Evolutionary conservation across 2,329 filamentous ascomycete genomes (phyloP).

Genomic region (Ascocoryne sarcoides): DNA sequence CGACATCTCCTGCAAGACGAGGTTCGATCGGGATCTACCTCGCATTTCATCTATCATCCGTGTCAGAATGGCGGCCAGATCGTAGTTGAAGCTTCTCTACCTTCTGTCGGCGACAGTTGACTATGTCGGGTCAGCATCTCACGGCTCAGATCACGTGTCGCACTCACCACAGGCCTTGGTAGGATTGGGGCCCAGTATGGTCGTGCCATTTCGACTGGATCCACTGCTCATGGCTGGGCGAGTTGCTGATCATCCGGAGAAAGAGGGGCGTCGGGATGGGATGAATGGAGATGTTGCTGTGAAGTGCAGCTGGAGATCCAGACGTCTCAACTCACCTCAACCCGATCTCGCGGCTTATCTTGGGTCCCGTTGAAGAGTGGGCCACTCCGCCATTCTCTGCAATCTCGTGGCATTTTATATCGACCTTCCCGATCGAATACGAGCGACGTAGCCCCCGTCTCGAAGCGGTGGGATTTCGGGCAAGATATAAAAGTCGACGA

Average conservation of each 20-base stretch:
- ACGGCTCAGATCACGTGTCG: not conserved
- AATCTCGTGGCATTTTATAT: too few relatives aligned
- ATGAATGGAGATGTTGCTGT: too few relatives aligned
- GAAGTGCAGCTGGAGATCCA: too few relatives aligned
- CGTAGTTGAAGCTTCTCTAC: constrained; percentile 1
- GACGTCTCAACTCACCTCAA: too few relatives aligned
- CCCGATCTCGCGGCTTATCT: too few relatives aligned
- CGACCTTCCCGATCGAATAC: too few relatives aligned
- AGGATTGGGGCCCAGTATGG: constrained; percentile 7
- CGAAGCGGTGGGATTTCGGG: too few relatives aligned
- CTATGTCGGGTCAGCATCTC: constrained; percentile 5
- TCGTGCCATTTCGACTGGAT: constrained; percentile 4
- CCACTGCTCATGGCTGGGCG: constrained; percentile 1
- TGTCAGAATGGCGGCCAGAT: not conserved
- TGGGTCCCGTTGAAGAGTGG: too few relatives aligned
- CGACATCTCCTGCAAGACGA: constrained; percentile 29
- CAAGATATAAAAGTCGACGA: too few relatives aligned
- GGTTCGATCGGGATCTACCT: constrained; percentile 24
- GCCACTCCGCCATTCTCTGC: too few relatives aligned
- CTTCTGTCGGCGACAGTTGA: constrained; percentile 12
- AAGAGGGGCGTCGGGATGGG: too few relatives aligned
- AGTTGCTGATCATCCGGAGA: constrained; percentile 5
- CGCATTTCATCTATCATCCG: constrained; percentile 30
- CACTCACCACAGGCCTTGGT: constrained; percentile 11
- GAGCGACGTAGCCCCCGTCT: too few relatives aligned